A percentile compares a stretch with the other conserved stretches of the same genome.
These are phyloP conservation scores for Sarcocystis neurona DNA, from an alignment of 169 alveolate genomes.

Conservation along the genomic window DNA sequence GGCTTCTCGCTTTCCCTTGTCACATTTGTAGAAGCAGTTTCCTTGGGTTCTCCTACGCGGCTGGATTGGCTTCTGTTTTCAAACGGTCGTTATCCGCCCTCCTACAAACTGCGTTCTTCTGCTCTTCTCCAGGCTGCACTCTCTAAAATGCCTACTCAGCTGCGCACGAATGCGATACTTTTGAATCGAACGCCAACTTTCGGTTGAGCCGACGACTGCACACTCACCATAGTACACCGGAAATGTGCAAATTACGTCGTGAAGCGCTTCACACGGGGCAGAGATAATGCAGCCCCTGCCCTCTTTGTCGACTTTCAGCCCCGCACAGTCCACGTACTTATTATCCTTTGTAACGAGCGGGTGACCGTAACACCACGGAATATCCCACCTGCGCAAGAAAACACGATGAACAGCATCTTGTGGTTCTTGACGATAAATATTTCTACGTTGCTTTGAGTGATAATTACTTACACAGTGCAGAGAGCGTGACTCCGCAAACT, in stretches of 20 bases:
- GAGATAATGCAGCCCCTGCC: background rate
- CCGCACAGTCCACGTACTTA: slow-evolving; percentile 25
- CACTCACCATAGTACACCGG: slow-evolving; percentile 34
- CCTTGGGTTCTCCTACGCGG: too few species aligned
- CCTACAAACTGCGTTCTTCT: background rate
- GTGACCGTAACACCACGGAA: slow-evolving; percentile 19
- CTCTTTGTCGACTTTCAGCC: background rate
- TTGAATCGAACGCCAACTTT: too few species aligned
- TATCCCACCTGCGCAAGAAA: background rate
- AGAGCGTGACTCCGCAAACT: background rate
- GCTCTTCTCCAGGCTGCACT: background rate
- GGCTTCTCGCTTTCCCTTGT: too few species aligned
- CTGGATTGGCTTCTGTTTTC: too few species aligned
- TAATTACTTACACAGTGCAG: background rate
- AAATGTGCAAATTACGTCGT: background rate
- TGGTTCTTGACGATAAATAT: background rate
- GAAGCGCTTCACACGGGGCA: background rate
- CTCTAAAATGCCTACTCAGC: too few species aligned
- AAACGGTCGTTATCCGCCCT: too few species aligned
- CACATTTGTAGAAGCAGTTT: too few species aligned
- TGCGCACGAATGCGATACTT: too few species aligned
- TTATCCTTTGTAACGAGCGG: background rate
- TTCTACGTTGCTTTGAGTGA: background rate
- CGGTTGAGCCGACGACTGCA: too few species aligned
- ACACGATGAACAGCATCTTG: background rate